Percentiles rank a stretch among this genome's conserved stretches.
phyloP scores from a whole-genome alignment of 1,284 basidiomycete genomes.

The Ustilago tritici region DNA sequence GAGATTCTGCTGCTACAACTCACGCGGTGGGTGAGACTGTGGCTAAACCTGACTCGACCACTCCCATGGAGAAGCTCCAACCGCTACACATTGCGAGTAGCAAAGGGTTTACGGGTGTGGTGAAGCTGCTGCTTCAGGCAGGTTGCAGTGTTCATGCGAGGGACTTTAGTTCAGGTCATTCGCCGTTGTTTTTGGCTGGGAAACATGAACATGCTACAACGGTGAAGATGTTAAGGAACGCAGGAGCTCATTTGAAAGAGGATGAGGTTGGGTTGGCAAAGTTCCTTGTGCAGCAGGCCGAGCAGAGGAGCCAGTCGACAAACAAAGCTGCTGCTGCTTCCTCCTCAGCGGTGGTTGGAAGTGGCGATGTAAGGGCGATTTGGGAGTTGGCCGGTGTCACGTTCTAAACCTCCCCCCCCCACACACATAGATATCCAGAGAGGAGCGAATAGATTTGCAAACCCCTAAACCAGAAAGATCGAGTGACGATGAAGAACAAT shows the following conservation, averaged over 20 bases:
- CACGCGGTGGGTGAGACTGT: conserved; percentile 9
- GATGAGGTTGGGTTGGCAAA: conserved; percentile 52
- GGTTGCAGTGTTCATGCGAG: conserved; percentile 86
- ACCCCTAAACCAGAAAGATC: too few species aligned
- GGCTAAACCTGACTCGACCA: conserved; percentile 11
- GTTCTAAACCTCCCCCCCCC: conserved; percentile 8
- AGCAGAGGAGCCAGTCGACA: neutral
- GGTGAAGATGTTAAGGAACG: conserved; percentile 53
- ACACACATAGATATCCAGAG: neutral
- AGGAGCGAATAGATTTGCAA: neutral
- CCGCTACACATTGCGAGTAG: conserved; percentile 85
- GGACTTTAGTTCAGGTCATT: conserved; percentile 81
- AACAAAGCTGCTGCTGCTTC: neutral
- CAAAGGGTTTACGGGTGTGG: conserved; percentile 76
- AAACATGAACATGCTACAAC: conserved; percentile 51
- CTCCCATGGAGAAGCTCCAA: conserved; percentile 70
- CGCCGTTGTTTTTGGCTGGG: conserved; percentile 73
- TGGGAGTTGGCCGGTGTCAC: conserved; percentile 34
- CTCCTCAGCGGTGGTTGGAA: neutral
- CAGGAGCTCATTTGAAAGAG: conserved; percentile 67
- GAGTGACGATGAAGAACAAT: neutral
- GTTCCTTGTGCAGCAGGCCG: conserved; percentile 15
- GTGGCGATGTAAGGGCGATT: conserved; percentile 12
- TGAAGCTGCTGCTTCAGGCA: conserved; percentile 77
- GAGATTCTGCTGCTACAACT: conserved; percentile 15